Base-by-base conservation (phyloP, 2,329 filamentous ascomycete species). In the Zasmidium cellare region DNA sequence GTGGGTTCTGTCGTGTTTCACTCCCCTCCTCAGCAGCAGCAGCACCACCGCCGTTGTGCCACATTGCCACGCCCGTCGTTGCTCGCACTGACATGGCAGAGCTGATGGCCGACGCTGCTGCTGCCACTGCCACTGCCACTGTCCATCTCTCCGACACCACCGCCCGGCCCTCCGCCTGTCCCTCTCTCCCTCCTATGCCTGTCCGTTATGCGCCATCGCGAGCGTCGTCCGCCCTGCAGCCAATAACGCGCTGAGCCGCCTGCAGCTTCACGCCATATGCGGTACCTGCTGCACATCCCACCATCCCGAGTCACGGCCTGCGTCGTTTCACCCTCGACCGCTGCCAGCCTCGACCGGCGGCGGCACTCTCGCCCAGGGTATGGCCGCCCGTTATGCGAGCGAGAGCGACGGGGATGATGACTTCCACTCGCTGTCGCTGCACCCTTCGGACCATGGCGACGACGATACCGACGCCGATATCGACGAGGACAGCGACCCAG, bases 401-500 rank as follows among this genome's bases (percentile, higher is more conserved):
- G 59, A 65, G 44, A 64, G 63, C 52, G 64, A 63, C 20, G 23
- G 25, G 25, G 63, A 67, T 12, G 66, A 69, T 52, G 62, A 67
- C 51, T 69, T 66, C 53, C 63, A 69, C 58, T 66, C 64, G 3
- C 51, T 65, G 46, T 65, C 63, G 12, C 51, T 46, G 20, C 60
- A 52, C 25, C 12, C 11, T 18, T 41, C 35, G 35, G 35, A n/a
- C n/a, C 35, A 41, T 41, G 62, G 55, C 44, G 58, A 54, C 46
- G 25, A 51, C 23, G 60, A 55, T 46, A 53, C 20, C 31, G 59
- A 53, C 44, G 51, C 56, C 28, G 51, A 57, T 35, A 47, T 56
- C 31, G 46, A 56, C 9, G 55, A 53, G 22, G 63, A 67, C 16
- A 55, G 55, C 2, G 56, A 51, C 28, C 46, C 56, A 25, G 53